A percentile compares a stretch with the other conserved stretches of the same genome.
phyloP scores from a whole-genome alignment of 1,284 basidiomycete species.

The Ustilago tritici region DNA sequence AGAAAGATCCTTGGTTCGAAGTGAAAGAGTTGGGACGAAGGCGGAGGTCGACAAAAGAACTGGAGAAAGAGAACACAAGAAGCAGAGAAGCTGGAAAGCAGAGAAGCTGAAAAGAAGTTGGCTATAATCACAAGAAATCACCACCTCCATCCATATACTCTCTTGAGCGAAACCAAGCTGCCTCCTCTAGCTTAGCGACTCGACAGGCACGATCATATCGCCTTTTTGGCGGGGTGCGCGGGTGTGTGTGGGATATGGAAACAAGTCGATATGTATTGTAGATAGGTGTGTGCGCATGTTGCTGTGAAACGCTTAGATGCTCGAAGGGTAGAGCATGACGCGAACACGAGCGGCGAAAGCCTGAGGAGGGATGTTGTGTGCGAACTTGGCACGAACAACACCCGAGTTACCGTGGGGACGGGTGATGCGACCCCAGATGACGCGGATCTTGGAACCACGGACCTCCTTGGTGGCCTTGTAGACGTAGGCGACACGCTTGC shows the following conservation, averaged over 20 bases:
- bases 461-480: constrained; percentile 95
- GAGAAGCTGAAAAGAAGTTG: constrained; percentile 16
- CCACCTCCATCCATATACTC: constrained; percentile 6
- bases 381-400: constrained; percentile 98
- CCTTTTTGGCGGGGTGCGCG: constrained; percentile 27
- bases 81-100: constrained; percentile 6
- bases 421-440: constrained; percentile 87
- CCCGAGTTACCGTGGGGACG: constrained; percentile 79
- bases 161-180: constrained; percentile 7
- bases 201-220: constrained; percentile 32
- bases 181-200: constrained; percentile 8
- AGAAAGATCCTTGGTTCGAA: constrained; percentile 6
- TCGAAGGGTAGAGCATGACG: constrained; percentile 77
- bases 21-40: constrained; percentile 1
- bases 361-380: constrained; percentile 93
- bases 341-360: constrained; percentile 94
- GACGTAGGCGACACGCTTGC: constrained; percentile 98
- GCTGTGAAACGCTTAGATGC: constrained; percentile 49
- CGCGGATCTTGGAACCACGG: constrained; percentile 90
- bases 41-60: constrained; percentile 41
- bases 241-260: constrained; percentile 9
- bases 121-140: constrained; percentile 48
- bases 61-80: constrained; percentile 24
- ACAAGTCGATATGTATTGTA: constrained; percentile 9
- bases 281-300: not conserved